Conservation (phyloP, 1,284 basidiomycete species). For the Kwoniella shivajii region DNA sequence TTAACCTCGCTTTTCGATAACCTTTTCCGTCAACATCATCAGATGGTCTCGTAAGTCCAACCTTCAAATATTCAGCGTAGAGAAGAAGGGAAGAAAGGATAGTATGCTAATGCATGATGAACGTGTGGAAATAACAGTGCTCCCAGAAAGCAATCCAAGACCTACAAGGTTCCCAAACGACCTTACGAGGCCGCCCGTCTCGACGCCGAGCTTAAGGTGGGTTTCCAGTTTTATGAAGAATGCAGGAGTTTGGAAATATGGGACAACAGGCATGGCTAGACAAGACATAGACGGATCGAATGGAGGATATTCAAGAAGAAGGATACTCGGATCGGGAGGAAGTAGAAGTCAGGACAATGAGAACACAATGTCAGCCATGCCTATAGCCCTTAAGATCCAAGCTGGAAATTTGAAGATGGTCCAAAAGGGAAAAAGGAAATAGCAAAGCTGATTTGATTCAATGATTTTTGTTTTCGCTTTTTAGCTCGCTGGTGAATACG, state of each 20-base stretch:
- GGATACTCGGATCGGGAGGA: background rate
- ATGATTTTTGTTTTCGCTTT: too few relatives aligned
- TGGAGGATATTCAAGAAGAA: background rate
- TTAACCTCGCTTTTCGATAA: background rate
- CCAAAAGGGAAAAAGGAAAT: too few relatives aligned
- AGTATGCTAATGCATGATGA: background rate
- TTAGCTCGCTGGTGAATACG: constrained; percentile 99
- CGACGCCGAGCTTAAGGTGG: constrained; percentile 97
- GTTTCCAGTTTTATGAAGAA: constrained; percentile 33
- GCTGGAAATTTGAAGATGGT: too few relatives aligned
- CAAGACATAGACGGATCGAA: background rate
- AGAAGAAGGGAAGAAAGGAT: background rate
- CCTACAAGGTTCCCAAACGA: constrained; percentile 97
- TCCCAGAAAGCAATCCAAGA: constrained; percentile 58
- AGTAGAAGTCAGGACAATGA: background rate
- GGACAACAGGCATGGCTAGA: constrained; percentile 1
- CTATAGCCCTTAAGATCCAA: background rate
- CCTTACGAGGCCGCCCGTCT: constrained; percentile 97
- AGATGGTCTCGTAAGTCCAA: constrained; percentile 24
- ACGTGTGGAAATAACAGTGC: constrained; percentile 27
- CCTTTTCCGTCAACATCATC: constrained; percentile 4
- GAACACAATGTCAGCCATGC: background rate
- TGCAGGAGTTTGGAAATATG: background rate
- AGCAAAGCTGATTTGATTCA: too few relatives aligned
- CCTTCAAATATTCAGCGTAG: background rate